Evolutionary conservation across 805 yeast genomes (phyloP), one percentile per base, ranked within the genome.

Genomic region (Wickerhamomyces bisporus): DNA sequence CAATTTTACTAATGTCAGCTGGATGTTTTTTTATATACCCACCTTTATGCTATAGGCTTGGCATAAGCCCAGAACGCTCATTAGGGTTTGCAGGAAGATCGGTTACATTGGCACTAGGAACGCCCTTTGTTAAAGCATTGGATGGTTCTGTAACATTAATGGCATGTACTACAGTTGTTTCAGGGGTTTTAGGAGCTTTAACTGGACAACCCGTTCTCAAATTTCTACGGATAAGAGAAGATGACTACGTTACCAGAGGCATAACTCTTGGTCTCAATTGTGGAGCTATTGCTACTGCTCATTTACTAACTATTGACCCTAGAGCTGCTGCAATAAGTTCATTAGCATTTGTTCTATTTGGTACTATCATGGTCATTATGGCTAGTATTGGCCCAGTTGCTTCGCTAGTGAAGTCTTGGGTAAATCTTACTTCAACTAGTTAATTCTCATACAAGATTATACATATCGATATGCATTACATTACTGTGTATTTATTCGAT

Each of bases 271-370:
- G 94, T 5, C 71, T 81, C 35, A 81, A 81, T 52, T 82, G 89
- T 52, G 86, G 89, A 9, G 94, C 95, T 1, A 81, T 85, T 35
- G 86, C 88, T 4, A 82, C 94, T 3, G 89, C 91, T 0, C 82
- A 81, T 57, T 61, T 85, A 33, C 59, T 85, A 26, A 73, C 74
- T 20, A 70, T 71, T 24, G 88, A 84, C 51, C 84, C 93, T 12
- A 65, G 91, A 47, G 91, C 93, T 13, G 89, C 88, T 2, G 86
- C 88, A 3, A 75, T 85, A 70, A 77, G 86, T 43, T 72, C 82
- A 6, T 66, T 85, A 50, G 71, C 84, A 44, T 85, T 85, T 59
- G 77, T 81, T 16, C 54, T 82, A 16, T 85, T 75, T 54, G 94
- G 94, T 6, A 77, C 88, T 0, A 55, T 77, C 13, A 78, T 85